Percentiles rank a stretch among this genome's conserved stretches.
Conservation (phyloP, 1,284 basidiomycete genomes). For the Ceratobasidium sp. region DNA sequence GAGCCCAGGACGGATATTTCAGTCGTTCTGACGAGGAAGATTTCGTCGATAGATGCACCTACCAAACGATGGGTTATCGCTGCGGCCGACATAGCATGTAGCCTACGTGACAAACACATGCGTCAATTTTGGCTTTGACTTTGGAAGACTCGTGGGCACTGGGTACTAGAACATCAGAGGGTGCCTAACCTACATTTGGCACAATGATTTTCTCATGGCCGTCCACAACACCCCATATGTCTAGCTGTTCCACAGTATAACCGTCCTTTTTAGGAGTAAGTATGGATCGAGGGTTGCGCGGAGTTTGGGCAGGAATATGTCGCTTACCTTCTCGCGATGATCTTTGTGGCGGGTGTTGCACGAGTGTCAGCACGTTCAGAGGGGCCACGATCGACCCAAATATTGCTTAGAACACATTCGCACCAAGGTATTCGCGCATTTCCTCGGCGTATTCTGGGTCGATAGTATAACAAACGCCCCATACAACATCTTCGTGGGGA, state of each 20-base stretch:
- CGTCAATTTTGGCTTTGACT: slow-evolving; percentile 32
- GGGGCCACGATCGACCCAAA: slow-evolving; percentile 18
- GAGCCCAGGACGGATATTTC: neutral
- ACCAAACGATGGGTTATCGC: slow-evolving; percentile 81
- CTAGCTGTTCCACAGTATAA: slow-evolving; percentile 71
- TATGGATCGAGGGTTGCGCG: slow-evolving; percentile 17
- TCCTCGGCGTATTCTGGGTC: slow-evolving; percentile 74
- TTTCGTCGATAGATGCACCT: slow-evolving; percentile 46
- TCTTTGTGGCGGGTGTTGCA: slow-evolving; percentile 55
- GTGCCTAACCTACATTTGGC: slow-evolving; percentile 54
- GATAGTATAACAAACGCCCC: slow-evolving; percentile 87
- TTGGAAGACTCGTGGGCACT: slow-evolving; percentile 20
- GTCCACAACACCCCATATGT: slow-evolving; percentile 64
- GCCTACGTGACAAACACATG: slow-evolving; percentile 55
- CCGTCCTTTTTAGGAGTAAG: slow-evolving; percentile 62
- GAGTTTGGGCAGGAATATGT: neutral
- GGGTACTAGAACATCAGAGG: slow-evolving; percentile 34
- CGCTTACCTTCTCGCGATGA: slow-evolving; percentile 76
- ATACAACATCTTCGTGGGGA: slow-evolving; percentile 79
- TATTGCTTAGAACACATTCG: slow-evolving; percentile 42
- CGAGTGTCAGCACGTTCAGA: slow-evolving; percentile 32
- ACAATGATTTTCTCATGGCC: slow-evolving; percentile 65
- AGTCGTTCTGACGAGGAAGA: slow-evolving; percentile 14
- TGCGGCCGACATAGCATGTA: slow-evolving; percentile 69
- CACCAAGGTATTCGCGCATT: slow-evolving; percentile 82